phyloP scores from a whole-genome alignment of 1,139 yeast species.

The Protomyces pachydermus region DNA sequence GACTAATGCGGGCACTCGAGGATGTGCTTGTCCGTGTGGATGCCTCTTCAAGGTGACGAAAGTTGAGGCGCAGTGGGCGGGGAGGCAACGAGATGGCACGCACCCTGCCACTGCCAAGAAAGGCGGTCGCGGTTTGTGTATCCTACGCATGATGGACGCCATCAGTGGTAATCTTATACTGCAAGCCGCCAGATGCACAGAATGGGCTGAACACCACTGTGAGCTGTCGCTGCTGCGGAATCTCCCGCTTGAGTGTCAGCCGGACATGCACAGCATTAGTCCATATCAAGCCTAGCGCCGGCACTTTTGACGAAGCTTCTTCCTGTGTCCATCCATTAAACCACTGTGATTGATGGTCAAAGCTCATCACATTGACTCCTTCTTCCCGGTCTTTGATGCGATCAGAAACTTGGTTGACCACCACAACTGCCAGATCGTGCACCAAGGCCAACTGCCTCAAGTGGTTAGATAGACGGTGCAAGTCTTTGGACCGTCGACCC shows the following conservation, averaged over 20 bases:
- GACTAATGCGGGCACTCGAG: too few species aligned
- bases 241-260: conserved; percentile 11
- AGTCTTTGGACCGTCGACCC: conserved; percentile 40
- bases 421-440: conserved; percentile 56
- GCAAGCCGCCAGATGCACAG: neutral
- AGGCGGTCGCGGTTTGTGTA: neutral
- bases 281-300: conserved; percentile 31
- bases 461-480: conserved; percentile 45
- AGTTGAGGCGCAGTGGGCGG: neutral
- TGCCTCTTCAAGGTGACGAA: neutral
- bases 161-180: neutral
- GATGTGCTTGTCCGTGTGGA: too few species aligned
- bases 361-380: conserved; percentile 42
- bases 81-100: too few species aligned
- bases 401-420: conserved; percentile 66
- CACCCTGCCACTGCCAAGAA: neutral
- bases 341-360: conserved; percentile 69
- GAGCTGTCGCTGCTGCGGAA: neutral
- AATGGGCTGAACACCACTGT: conserved; percentile 17
- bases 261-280: conserved; percentile 27
- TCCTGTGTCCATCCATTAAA: conserved; percentile 59
- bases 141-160: neutral
- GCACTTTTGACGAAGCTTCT: conserved; percentile 24
- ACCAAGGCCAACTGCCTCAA: conserved; percentile 50
- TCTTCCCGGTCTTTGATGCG: conserved; percentile 29